phyloP scores from a whole-genome alignment of 306 rosid species.

The Oxytropis ochrocephala region DNA sequence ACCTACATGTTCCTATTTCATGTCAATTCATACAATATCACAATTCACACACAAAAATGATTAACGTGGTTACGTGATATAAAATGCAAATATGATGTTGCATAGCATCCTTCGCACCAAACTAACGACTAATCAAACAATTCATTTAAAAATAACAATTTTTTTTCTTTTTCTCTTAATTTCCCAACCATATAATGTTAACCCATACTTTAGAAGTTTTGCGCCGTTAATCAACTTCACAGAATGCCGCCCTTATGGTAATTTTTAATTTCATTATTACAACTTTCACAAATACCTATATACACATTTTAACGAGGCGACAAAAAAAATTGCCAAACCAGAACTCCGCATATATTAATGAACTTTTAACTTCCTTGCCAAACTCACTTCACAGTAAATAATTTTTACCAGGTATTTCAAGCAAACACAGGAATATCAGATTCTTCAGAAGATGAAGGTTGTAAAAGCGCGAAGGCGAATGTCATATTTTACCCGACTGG shows the following conservation, averaged over 20 bases:
- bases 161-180: background rate
- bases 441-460: slow-evolving; percentile 78
- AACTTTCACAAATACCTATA: background rate
- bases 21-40: background rate
- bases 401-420: slow-evolving; percentile 25
- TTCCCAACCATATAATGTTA: background rate
- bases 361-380: background rate
- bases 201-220: background rate
- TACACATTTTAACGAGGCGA: slow-evolving; percentile 16
- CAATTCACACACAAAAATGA: background rate
- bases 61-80: background rate
- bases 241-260: background rate
- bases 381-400: background rate
- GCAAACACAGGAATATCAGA: slow-evolving; percentile 25
- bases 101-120: background rate
- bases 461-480: slow-evolving; percentile 65
- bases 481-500: slow-evolving; percentile 54
- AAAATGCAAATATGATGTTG: background rate
- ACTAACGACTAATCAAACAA: slow-evolving; percentile 11
- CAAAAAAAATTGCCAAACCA: slow-evolving; percentile 15
- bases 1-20: background rate
- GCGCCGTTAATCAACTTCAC: background rate
- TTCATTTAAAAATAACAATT: background rate
- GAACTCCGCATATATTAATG: background rate
- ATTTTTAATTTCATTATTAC: slow-evolving; percentile 8